Base-by-base conservation (phyloP, 2,329 filamentous ascomycete genomes). In the Fusarium austroafricanum region DNA sequence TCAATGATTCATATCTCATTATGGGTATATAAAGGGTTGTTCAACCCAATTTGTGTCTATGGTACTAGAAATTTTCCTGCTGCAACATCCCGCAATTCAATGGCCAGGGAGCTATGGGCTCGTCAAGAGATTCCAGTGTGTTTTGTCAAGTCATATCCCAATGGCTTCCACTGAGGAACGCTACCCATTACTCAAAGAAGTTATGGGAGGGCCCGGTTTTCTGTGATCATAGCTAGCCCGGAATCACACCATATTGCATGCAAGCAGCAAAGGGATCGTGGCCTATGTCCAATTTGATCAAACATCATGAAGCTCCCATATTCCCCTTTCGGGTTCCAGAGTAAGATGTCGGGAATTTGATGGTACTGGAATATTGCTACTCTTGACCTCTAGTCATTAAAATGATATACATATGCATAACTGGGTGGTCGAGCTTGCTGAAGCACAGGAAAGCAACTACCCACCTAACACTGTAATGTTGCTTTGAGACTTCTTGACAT, bases 1-100 rank as follows among this genome's bases (percentile, higher is more conserved):
- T 35, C 4, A 29, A 21, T 10, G 37, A 39, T 56, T 37, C 51
- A 20, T 50, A 29, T 44, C 61, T 52, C 29, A 44, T 63, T 20
- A 57, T 47, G 44, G 54, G 23, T 58, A 46, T 60, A 58, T 23
- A 44, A 15, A 28, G 37, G 35, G 39, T 15, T 35, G 18, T 29
- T 18, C 17, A 37, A 28, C 18, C 18, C 17, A 14, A 17, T 15
- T 33, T 26, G 39, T 55, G n/a, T 54, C 26, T 33, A 23, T 37
- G 23, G 38, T 38, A 12, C 28, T 6, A 26, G 35, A 39, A 21
- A 20, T 11, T 39, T 43, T 26, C 18, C 26, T 33, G 31, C 26
- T 17, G 47, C 6, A 23, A 43, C 47, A 51, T 49, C 35, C 29
- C 29, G 28, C 14, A 23, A 20, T 37, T n/a, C 37, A 33, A 40